These are phyloP conservation scores for Mycena rebaudengoi DNA, from an alignment of 768 basidiomycete genomes.

Conservation along the genomic window DNA sequence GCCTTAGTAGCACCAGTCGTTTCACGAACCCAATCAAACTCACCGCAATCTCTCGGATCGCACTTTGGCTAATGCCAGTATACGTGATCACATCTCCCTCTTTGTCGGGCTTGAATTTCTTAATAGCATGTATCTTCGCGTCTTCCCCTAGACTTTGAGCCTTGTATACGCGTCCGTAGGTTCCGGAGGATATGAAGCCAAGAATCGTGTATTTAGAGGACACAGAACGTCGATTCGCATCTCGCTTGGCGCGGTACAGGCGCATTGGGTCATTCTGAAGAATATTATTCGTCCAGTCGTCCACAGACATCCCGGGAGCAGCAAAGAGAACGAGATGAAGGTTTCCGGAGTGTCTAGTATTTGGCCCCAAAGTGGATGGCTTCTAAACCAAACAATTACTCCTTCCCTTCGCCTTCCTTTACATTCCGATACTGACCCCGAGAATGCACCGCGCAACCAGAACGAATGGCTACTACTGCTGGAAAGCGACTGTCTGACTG, in stretches of 20 bases:
- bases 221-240: slow-evolving; percentile 71
- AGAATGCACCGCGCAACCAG: no score
- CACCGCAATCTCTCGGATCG: slow-evolving; percentile 95
- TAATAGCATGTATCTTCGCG: slow-evolving; percentile 88
- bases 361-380: no score
- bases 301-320: slow-evolving; percentile 26
- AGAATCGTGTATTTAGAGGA: slow-evolving; percentile 88
- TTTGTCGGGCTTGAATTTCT: slow-evolving; percentile 99
- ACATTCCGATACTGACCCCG: no score
- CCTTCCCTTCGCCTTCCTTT: no score
- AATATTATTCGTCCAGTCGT: slow-evolving; percentile 47
- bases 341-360: no score
- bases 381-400: no score
- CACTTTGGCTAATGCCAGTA: slow-evolving; percentile 98
- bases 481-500: no score
- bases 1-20: not conserved
- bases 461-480: no score
- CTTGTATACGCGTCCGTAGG: slow-evolving; percentile 99
- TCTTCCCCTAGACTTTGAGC: slow-evolving; percentile 81
- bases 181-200: slow-evolving; percentile 98
- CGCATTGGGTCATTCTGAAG: slow-evolving; percentile 86
- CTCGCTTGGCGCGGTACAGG: slow-evolving; percentile 82
- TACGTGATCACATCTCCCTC: slow-evolving; percentile 96
- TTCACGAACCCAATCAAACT: slow-evolving; percentile 36
- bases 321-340: no score